Percentiles rank a stretch among this genome's conserved stretches.
Conservation (phyloP, 2,329 filamentous ascomycete genomes). For the Beauveria sp. region DNA sequence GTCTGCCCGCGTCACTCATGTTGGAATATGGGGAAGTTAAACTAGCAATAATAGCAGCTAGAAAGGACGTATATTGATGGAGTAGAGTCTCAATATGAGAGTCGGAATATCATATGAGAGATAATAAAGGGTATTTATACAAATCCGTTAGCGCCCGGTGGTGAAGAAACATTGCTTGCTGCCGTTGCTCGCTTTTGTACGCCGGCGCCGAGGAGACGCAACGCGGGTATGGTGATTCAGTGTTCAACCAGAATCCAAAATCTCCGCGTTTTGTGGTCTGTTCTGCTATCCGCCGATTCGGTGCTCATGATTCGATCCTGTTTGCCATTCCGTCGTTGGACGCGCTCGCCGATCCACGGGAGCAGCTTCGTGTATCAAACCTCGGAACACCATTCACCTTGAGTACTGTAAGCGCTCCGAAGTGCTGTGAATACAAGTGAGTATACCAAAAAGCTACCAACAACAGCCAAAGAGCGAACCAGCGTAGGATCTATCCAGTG, state of each 20-base stretch:
- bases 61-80: too few relatives aligned
- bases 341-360: background rate
- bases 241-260: too few relatives aligned
- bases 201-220: background rate
- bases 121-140: background rate
- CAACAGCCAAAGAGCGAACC: too few relatives aligned
- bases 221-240: background rate
- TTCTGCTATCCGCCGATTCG: background rate
- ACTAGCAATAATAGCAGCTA: too few relatives aligned
- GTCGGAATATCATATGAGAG: too few relatives aligned
- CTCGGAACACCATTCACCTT: background rate
- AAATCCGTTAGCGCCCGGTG: background rate
- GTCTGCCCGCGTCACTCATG: too few relatives aligned
- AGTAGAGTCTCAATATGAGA: too few relatives aligned
- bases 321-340: background rate
- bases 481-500: too few relatives aligned
- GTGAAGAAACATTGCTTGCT: background rate
- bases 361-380: background rate
- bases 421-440: too few relatives aligned
- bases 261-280: background rate
- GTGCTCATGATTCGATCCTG: too few relatives aligned
- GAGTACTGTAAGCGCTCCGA: background rate
- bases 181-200: background rate
- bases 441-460: too few relatives aligned
- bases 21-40: too few relatives aligned